Base-by-base conservation (phyloP, 371 early-diverging fungal genomes). In the Apophysomyces variabilis region DNA sequence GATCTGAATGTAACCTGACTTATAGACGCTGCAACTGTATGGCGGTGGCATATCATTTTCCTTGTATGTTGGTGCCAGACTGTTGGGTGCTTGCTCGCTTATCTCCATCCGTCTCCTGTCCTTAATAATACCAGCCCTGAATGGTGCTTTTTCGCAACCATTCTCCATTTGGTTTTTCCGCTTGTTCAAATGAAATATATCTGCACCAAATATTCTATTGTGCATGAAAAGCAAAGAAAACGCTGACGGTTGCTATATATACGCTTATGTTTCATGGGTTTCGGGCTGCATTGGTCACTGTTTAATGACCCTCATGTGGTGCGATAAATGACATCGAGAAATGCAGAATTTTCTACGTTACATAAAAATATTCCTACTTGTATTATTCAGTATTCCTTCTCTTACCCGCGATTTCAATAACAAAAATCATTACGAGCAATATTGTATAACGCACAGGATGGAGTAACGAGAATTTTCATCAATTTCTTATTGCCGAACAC, bases 21-120 rank as follows among this genome's bases (percentile, higher is more conserved):
- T 77, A 32, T 75, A 69, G 3, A 82, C 71, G 1, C 74, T 69
- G 56, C 79, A 82, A 35, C 67, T 65, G 37, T 81, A 81, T 1
- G 57, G 63, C 6, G 82, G 82, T 26, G 74, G 39, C 38, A 16
- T 26, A 21, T 50, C 50, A 50, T 21, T 50, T 21, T n/a, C 21
- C 21, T 32, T 50, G 7, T 21, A 50, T 18, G 9, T n/a, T 21
- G 21, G 9, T 2, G 3, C 9, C 9, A 21, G 21, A 50, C 21
- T 0, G n/a, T 21, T 50, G 50, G 9, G 21, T 50, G 26, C 18
- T n/a, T 21, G 7, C 4, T 50, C 50, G 21, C n/a, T 9, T 9
- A 21, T 50, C 21, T 50, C 21, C 21, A 8, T 21, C 21, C 7
- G 9, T 18, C 32, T 26, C 47, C 7, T 16, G 1, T 46, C 47